Percentiles rank a stretch among this genome's conserved stretches.
phyloP scores from a whole-genome alignment of 345 rosid genomes.

The Populus nigra region DNA sequence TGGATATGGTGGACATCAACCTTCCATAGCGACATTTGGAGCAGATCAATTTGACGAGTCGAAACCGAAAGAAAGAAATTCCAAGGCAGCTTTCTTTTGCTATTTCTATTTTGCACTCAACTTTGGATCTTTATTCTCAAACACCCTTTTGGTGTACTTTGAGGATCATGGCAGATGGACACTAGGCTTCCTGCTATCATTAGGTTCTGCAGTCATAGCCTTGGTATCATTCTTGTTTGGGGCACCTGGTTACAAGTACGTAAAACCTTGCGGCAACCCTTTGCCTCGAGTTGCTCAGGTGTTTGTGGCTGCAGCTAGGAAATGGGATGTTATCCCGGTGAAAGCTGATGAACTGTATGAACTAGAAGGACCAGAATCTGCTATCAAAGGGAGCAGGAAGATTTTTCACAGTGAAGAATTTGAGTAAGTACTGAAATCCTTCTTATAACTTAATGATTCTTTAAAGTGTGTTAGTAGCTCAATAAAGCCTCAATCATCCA shows the following conservation, averaged over 20 bases:
- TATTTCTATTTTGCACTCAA: conserved; percentile 78
- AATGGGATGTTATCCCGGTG: conserved; percentile 42
- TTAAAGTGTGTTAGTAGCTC: neutral
- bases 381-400: conserved; percentile 81
- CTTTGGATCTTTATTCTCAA: conserved; percentile 67
- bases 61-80: conserved; percentile 23
- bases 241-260: conserved; percentile 40
- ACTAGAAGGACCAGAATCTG: conserved; percentile 60
- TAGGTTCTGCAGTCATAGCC: conserved; percentile 56
- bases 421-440: conserved; percentile 22
- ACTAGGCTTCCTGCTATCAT: conserved; percentile 56
- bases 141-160: conserved; percentile 66
- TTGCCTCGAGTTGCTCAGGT: conserved; percentile 76
- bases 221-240: conserved; percentile 42
- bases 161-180: conserved; percentile 73
- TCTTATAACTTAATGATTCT: neutral
- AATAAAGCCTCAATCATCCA: neutral
- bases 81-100: conserved; percentile 61
- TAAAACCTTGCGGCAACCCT: conserved; percentile 65
- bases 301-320: conserved; percentile 48
- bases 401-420: conserved; percentile 61
- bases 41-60: conserved; percentile 72
- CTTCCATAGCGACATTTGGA: conserved; percentile 84
- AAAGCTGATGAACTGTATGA: conserved; percentile 47
- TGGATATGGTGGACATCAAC: conserved; percentile 92